These are phyloP conservation scores for Leptomonas seymouri DNA, from an alignment of 208 protist species.

Conservation along the genomic window DNA sequence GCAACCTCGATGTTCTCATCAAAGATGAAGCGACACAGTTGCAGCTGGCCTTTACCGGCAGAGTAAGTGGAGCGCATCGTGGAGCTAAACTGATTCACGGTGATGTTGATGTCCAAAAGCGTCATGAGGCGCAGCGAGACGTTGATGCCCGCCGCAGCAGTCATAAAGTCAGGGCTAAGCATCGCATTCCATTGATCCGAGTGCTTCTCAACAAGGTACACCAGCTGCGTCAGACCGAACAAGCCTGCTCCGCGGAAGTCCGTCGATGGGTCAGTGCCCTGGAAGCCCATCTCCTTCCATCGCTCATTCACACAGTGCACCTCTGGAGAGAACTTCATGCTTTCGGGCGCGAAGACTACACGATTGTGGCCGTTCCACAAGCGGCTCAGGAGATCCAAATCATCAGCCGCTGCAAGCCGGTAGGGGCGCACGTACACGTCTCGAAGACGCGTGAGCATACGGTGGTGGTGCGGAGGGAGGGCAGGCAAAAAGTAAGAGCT, in stretches of 20 bases:
- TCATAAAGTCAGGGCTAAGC: conserved; percentile 46
- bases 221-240: conserved; percentile 70
- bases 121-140: conserved; percentile 71
- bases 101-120: conserved; percentile 39
- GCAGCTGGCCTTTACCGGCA: conserved; percentile 21
- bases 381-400: conserved; percentile 46
- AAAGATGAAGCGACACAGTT: conserved; percentile 48
- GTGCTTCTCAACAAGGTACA: conserved; percentile 75
- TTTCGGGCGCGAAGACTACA: conserved; percentile 26
- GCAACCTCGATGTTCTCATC: conserved; percentile 34
- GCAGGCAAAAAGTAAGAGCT: conserved; percentile 29
- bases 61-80: conserved; percentile 39
- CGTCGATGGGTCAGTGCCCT: conserved; percentile 77
- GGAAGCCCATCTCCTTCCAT: conserved; percentile 91
- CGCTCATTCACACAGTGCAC: conserved; percentile 33
- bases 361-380: conserved; percentile 60
- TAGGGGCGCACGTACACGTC: conserved; percentile 38
- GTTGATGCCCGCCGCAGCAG: conserved; percentile 76
- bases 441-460: conserved; percentile 32
- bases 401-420: conserved; percentile 7
- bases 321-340: conserved; percentile 17
- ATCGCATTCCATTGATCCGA: conserved; percentile 46
- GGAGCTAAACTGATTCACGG: conserved; percentile 39
- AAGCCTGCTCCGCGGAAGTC: conserved; percentile 90
- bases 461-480: conserved; percentile 18